A percentile compares a stretch with the other conserved stretches of the same genome.
phyloP scores from a whole-genome alignment of 2,329 filamentous ascomycete genomes.

The Neurospora sp. region DNA sequence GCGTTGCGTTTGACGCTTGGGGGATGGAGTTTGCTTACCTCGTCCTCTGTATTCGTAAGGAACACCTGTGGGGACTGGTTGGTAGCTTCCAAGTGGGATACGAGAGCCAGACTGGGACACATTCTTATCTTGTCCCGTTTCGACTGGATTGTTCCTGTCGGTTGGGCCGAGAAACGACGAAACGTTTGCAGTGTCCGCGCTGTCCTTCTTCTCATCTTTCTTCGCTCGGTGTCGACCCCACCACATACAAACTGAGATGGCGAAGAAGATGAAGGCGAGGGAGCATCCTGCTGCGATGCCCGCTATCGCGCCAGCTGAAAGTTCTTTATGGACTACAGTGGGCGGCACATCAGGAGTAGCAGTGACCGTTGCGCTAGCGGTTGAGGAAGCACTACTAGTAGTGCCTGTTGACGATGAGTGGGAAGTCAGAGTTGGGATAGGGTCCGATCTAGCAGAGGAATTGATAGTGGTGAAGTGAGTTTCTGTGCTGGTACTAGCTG shows the following conservation, averaged over 20 bases:
- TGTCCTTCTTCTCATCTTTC: conserved; percentile 7
- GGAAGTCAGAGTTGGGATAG: not conserved
- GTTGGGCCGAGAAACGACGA: not conserved
- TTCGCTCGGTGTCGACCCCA: conserved; percentile 7
- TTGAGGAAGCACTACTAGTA: not conserved
- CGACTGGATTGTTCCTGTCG: not conserved
- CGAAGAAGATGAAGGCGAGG: conserved; percentile 7
- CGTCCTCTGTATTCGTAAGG: not conserved
- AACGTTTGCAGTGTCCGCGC: not conserved
- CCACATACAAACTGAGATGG: conserved; percentile 9
- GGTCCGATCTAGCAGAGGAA: too few species aligned
- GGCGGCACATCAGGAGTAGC: not conserved
- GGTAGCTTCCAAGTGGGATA: not conserved
- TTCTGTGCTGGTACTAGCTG: too few species aligned
- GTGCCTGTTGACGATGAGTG: conserved; percentile 3
- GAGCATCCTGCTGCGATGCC: conserved; percentile 12
- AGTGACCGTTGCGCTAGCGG: not conserved
- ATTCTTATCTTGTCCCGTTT: not conserved
- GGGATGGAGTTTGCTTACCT: not conserved
- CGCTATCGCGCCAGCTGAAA: conserved; percentile 11
- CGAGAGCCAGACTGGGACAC: not conserved
- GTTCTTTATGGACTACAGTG: conserved; percentile 3
- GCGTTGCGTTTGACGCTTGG: not conserved
- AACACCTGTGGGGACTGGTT: not conserved
- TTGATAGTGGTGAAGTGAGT: too few species aligned